phyloP scores from a whole-genome alignment of 768 basidiomycete species.

The Suillus spraguei region DNA sequence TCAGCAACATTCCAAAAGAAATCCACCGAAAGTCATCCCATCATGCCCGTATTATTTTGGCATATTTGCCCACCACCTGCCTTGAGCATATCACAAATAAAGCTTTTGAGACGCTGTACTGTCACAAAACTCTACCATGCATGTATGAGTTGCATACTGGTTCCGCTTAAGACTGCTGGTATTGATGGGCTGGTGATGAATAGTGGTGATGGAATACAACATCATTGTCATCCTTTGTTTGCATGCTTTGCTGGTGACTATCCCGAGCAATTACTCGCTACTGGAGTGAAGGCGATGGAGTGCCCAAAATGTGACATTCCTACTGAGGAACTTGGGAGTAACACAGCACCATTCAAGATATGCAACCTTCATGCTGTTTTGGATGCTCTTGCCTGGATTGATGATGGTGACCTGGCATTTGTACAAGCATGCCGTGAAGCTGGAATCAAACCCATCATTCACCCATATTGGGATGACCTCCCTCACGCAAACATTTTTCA shows the following conservation, averaged over 20 bases:
- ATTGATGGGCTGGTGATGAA: slow-evolving; percentile 31
- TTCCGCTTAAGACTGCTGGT: slow-evolving; percentile 33
- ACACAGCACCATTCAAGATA: not conserved
- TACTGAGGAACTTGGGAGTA: slow-evolving; percentile 3
- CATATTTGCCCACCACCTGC: slow-evolving; percentile 15
- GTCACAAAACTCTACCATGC: slow-evolving; percentile 41
- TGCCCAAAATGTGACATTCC: slow-evolving; percentile 18
- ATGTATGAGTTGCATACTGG: slow-evolving; percentile 32
- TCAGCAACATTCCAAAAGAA: slow-evolving; percentile 44
- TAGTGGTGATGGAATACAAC: slow-evolving; percentile 39
- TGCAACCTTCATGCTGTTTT: slow-evolving; percentile 1
- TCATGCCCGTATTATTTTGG: slow-evolving; percentile 6
- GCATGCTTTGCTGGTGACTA: slow-evolving; percentile 24
- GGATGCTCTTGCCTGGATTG: not conserved
- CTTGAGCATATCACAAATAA: slow-evolving; percentile 14
- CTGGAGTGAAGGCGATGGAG: slow-evolving; percentile 15
- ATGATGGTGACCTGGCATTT: slow-evolving; percentile 8
- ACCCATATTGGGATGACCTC: slow-evolving; percentile 29
- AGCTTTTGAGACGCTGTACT: slow-evolving; percentile 26
- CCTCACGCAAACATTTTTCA: slow-evolving; percentile 29
- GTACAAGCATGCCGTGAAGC: slow-evolving; percentile 10
- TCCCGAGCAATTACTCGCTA: slow-evolving; percentile 22
- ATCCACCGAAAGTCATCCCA: slow-evolving; percentile 1
- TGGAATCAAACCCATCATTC: slow-evolving; percentile 21
- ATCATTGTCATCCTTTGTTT: slow-evolving; percentile 34